Evolutionary conservation across 108 stramenopile genomes (phyloP).

Genomic region (Fragilariopsis cylindrus): DNA sequence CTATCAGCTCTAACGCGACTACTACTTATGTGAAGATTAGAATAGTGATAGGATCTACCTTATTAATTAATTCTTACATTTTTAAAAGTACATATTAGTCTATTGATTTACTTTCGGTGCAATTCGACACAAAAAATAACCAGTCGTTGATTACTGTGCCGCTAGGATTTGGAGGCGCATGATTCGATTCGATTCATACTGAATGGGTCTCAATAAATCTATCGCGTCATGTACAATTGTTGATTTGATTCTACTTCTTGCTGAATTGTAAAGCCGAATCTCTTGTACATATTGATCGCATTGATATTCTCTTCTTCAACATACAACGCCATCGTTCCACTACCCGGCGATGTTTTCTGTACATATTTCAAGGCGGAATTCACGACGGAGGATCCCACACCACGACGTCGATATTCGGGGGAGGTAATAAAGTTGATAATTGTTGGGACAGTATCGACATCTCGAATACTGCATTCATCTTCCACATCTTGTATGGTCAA

Average conservation of each 20-base stretch:
- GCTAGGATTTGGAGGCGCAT: too few relatives aligned
- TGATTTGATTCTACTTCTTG: neutral
- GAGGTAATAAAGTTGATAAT: slow-evolving; percentile 68
- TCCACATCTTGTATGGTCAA: neutral
- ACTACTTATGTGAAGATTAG: neutral
- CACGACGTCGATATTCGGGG: slow-evolving; percentile 52
- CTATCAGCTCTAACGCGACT: slow-evolving; percentile 23
- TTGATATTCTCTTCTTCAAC: slow-evolving; percentile 59
- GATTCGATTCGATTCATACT: neutral
- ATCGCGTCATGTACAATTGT: slow-evolving; percentile 20
- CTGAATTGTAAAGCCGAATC: slow-evolving; percentile 44
- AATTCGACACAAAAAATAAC: too few relatives aligned
- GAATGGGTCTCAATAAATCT: neutral
- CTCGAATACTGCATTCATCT: slow-evolving; percentile 1
- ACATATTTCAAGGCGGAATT: slow-evolving; percentile 48
- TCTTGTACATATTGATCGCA: slow-evolving; percentile 57
- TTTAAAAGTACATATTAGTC: too few relatives aligned
- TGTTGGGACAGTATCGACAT: slow-evolving; percentile 39
- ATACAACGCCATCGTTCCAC: slow-evolving; percentile 49
- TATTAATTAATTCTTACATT: too few relatives aligned
- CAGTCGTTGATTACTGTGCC: too few relatives aligned
- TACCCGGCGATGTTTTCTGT: neutral
- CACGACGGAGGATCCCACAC: slow-evolving; percentile 62
- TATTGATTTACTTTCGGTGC: too few relatives aligned
- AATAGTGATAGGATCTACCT: too few relatives aligned